Percentiles rank a stretch among this genome's conserved stretches.
Evolutionary conservation across 352 stramenopile genomes (phyloP).

Genomic region (Blastocystis sp.): DNA sequence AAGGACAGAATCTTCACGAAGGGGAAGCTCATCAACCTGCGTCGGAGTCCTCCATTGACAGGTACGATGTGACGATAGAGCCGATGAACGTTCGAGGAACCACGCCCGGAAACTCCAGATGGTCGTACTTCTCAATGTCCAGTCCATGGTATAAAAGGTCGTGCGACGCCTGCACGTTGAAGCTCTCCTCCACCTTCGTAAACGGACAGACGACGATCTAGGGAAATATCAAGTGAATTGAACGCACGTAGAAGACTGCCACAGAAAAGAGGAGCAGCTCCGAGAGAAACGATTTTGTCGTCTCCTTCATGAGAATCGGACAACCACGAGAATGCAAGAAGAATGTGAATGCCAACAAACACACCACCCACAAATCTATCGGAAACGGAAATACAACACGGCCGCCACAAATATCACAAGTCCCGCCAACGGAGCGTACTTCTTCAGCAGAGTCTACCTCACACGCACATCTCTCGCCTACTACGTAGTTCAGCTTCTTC

Average conservation of each 20-base stretch:
- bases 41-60: neutral
- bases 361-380: conserved; percentile 8
- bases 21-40: conserved; percentile 60
- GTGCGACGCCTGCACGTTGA: conserved; percentile 91
- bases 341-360: no score
- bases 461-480: neutral
- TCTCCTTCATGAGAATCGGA: neutral
- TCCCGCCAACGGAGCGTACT: conserved; percentile 9
- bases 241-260: neutral
- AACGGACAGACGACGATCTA: conserved; percentile 62
- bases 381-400: conserved; percentile 44
- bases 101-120: conserved; percentile 89
- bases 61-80: conserved; percentile 66
- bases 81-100: conserved; percentile 91
- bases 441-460: conserved; percentile 38
- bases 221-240: neutral
- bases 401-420: conserved; percentile 12
- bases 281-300: neutral
- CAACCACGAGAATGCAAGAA: no score
- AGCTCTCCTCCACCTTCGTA: conserved; percentile 90
- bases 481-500: conserved; percentile 57
- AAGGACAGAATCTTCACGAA: conserved; percentile 60
- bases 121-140: conserved; percentile 74
- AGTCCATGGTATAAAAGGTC: conserved; percentile 77
- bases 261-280: neutral